A percentile compares a stretch with the other conserved stretches of the same genome.
Evolutionary conservation across 495 filamentous ascomycete species (phyloP).

Genomic region (Aspergillus heteromorphus): DNA sequence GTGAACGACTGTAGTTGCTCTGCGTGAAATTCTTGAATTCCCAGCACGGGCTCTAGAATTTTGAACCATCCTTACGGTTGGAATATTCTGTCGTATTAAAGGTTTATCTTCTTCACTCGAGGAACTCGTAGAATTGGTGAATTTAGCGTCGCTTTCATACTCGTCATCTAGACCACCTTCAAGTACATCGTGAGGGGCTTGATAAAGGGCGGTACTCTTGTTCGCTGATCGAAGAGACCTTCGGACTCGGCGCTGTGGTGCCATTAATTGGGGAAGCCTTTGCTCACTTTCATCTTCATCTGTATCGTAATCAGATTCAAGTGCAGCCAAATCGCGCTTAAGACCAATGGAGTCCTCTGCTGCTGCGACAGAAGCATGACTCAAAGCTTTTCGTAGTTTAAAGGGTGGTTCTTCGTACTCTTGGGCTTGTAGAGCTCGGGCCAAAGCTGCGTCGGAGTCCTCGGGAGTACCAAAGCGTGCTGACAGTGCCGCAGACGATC

Average conservation of each 20-base stretch:
- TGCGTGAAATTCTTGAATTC: neutral
- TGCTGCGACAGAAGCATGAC: neutral
- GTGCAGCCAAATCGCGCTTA: constrained; percentile 14
- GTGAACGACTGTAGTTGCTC: neutral
- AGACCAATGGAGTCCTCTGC: constrained; percentile 10
- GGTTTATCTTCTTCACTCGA: constrained; percentile 11
- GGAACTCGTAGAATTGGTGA: constrained; percentile 5
- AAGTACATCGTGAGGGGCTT: constrained; percentile 9
- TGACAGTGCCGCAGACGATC: constrained; percentile 16
- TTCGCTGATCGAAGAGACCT: constrained; percentile 8
- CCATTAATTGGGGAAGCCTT: neutral
- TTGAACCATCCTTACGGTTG: neutral
- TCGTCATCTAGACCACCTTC: constrained; percentile 4
- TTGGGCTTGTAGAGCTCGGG: constrained; percentile 54
- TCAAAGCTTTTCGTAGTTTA: constrained; percentile 25
- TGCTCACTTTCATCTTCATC: constrained; percentile 8
- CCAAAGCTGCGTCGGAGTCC: constrained; percentile 50
- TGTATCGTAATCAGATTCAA: constrained; percentile 16
- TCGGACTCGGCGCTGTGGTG: constrained; percentile 11
- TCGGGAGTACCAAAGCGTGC: constrained; percentile 33
- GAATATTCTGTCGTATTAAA: neutral
- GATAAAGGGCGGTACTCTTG: constrained; percentile 1
- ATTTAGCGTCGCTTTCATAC: constrained; percentile 7
- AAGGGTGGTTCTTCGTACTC: constrained; percentile 44
- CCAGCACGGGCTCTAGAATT: neutral